These are phyloP conservation scores for Microcos paniculata DNA, from an alignment of 345 rosid species.

Conservation along the genomic window DNA sequence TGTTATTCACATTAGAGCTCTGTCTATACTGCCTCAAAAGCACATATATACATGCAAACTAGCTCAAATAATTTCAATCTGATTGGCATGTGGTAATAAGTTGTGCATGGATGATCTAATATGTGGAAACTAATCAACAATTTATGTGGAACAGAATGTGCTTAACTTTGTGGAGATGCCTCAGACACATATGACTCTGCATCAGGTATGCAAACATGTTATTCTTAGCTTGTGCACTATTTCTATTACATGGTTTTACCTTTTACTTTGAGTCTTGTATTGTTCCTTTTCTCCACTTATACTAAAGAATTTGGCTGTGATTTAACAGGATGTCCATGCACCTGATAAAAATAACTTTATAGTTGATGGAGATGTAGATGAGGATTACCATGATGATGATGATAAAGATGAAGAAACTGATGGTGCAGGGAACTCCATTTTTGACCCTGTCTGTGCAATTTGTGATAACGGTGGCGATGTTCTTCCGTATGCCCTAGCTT, in stretches of 20 bases:
- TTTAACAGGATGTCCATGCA: slow-evolving; percentile 30
- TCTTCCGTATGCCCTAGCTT: slow-evolving; percentile 42
- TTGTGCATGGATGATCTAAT: slow-evolving; percentile 1
- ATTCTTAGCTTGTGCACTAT: background rate
- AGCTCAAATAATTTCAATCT: background rate
- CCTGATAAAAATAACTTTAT: slow-evolving; percentile 26
- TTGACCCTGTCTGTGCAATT: slow-evolving; percentile 64
- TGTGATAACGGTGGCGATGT: slow-evolving; percentile 75
- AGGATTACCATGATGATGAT: slow-evolving; percentile 14
- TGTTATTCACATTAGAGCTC: background rate
- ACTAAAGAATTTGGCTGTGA: background rate
- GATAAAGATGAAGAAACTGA: slow-evolving; percentile 23
- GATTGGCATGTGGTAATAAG: background rate
- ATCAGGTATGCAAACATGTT: slow-evolving; percentile 3
- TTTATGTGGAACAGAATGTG: slow-evolving; percentile 5
- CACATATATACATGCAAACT: background rate
- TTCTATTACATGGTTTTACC: background rate
- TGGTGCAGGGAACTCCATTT: slow-evolving; percentile 23
- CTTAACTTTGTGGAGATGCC: slow-evolving; percentile 8
- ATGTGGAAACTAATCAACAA: background rate
- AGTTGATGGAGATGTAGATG: slow-evolving; percentile 33
- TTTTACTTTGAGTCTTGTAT: background rate
- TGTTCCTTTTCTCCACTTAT: background rate
- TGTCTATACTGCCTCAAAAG: background rate
- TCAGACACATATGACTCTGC: background rate